Percentiles rank a stretch among this genome's conserved stretches.
These are phyloP conservation scores for Salvia miltiorrhiza DNA, from an alignment of 257 asterid species.

Conservation along the genomic window DNA sequence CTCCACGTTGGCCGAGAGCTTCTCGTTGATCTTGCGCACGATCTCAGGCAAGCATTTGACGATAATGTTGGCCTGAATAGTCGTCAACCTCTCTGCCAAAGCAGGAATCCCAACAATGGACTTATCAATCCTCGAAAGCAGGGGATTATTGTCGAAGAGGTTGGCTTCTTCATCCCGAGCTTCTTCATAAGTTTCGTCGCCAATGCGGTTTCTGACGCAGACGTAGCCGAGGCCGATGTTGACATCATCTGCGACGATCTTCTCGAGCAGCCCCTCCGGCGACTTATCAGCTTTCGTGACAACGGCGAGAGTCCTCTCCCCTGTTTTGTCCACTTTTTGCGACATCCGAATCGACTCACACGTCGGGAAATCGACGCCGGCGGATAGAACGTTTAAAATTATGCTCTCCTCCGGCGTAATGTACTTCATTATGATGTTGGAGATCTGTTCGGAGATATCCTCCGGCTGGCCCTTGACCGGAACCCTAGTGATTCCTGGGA, in stretches of 20 bases:
- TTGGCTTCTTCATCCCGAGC: conserved; percentile 25
- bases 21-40: conserved; percentile 30
- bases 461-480: conserved; percentile 41
- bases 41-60: conserved; percentile 34
- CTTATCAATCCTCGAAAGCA: conserved; percentile 15
- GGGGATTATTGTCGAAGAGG: conserved; percentile 22
- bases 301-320: conserved; percentile 41
- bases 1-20: conserved; percentile 23
- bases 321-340: conserved; percentile 30
- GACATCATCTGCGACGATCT: conserved; percentile 2
- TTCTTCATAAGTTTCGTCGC: conserved; percentile 30
- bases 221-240: not conserved
- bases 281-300: conserved; percentile 37
- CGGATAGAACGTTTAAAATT: not conserved
- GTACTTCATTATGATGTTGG: not conserved
- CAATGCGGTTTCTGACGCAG: conserved; percentile 8
- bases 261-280: conserved; percentile 39
- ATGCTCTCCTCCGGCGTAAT: conserved; percentile 18
- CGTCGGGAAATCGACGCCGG: conserved; percentile 20
- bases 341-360: conserved; percentile 5
- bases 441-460: conserved; percentile 10
- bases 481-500: conserved; percentile 42
- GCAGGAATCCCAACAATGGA: conserved; percentile 23
- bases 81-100: conserved; percentile 29
- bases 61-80: conserved; percentile 34